phyloP scores from a whole-genome alignment of 495 filamentous ascomycete genomes.

The Podospora comata region DNA sequence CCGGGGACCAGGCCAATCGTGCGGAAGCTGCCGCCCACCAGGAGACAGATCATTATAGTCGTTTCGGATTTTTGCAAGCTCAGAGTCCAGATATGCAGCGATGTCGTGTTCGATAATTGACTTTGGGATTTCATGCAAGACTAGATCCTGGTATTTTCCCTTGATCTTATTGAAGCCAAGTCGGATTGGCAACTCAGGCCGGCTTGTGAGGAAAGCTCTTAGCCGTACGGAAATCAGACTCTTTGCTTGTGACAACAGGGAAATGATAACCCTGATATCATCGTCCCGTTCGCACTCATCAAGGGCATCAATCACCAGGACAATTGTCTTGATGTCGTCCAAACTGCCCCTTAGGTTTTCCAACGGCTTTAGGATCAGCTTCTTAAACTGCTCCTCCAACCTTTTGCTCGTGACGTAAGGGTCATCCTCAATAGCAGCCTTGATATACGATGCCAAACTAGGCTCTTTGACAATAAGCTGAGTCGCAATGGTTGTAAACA shows the following conservation, averaged over 20 bases:
- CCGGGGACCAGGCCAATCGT: conserved; percentile 42
- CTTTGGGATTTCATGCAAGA: conserved; percentile 33
- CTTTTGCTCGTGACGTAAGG: conserved; percentile 37
- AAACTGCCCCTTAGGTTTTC: background rate
- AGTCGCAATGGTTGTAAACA: conserved; percentile 46
- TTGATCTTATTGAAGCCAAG: conserved; percentile 30
- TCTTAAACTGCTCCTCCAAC: conserved; percentile 46
- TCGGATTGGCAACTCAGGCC: conserved; percentile 46
- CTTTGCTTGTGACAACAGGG: conserved; percentile 29
- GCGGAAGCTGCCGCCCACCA: conserved; percentile 12
- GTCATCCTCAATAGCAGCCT: conserved; percentile 38
- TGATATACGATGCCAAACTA: conserved; percentile 27
- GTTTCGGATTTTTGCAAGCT: conserved; percentile 24
- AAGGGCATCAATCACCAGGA: conserved; percentile 31
- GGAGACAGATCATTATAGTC: conserved; percentile 23
- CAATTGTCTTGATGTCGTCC: background rate
- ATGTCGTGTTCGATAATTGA: conserved; percentile 37
- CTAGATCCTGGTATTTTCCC: conserved; percentile 30
- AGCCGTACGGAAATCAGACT: conserved; percentile 10
- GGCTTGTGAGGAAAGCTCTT: conserved; percentile 37
- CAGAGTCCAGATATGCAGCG: conserved; percentile 29
- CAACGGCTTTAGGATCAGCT: conserved; percentile 47
- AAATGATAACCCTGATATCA: conserved; percentile 40
- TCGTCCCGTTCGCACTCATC: conserved; percentile 25
- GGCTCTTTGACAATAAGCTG: conserved; percentile 38